Base-by-base conservation (phyloP, 2,329 filamentous ascomycete genomes). In the Diplodia mutila region DNA sequence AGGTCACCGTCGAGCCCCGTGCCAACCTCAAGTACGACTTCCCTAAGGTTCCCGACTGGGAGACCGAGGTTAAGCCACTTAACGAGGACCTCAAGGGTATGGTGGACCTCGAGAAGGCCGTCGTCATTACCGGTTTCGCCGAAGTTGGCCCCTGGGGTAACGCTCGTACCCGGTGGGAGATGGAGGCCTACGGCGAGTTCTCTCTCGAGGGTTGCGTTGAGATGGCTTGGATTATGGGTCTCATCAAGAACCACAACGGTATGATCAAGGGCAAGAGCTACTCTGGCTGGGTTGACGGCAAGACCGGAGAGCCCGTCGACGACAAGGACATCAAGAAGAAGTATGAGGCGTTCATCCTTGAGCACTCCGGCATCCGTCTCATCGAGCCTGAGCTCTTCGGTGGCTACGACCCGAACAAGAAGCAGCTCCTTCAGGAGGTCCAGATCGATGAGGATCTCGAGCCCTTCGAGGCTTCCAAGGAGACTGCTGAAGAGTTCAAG, bases 171-270 rank as follows among this genome's bases (percentile, higher is more conserved):
- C 90, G 95, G 70, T 99, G 95, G 95, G 95, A 99, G 84, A 99
- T 99, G 94, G 95, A 99, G 80, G 94, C 95, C 1, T 90, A 94
- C 72, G 95, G 95, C 77, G 88, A 97, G 76, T 99, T 99, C 84
- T 98, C 95, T 9, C 88, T 99, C 16, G 96, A 99, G 80, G 95
- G 95, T 34, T 98, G 95, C 75, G 91, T 99, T 69, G 95, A 99
- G 82, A 99, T 99, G 95, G 94, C 95, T 37, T 99, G 95, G 95
- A 93, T 99, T 80, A 99, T 98, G 94, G 95, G 95, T 76, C 89
- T 98, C 69, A 98, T 99, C 84, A 97, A 94, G 86, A 97, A 99
- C 80, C 92, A 97, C 85, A 98, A 98, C 74, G 95, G 95, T 21
- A 90, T 90, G 37, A 88, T 99, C 79, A 99, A 99, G 85, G 95